These are phyloP conservation scores for Anacardium occidentale DNA, from an alignment of 345 rosid genomes.

Conservation along the genomic window DNA sequence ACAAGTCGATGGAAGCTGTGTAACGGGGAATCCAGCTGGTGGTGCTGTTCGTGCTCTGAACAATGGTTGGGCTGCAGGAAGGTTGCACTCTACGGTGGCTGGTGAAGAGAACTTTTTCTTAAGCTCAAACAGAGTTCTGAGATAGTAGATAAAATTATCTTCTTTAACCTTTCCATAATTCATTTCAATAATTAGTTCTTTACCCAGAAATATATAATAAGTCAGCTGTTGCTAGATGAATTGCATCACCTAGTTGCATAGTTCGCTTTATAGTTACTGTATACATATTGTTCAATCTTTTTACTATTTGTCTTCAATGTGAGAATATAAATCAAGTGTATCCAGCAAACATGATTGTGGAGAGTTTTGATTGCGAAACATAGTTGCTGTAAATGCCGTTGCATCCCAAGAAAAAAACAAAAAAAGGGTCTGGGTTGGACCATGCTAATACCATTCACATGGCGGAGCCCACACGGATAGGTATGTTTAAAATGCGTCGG, in stretches of 20 bases:
- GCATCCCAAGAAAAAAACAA: no score
- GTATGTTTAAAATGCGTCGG: no score
- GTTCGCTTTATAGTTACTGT: background rate
- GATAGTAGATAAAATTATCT: slow-evolving; percentile 28
- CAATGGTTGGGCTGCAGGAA: slow-evolving; percentile 94
- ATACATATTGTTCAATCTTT: background rate
- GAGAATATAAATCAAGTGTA: background rate
- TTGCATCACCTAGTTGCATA: background rate
- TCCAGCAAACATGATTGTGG: background rate
- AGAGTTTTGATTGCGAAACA: background rate
- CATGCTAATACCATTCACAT: background rate
- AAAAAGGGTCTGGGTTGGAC: no score
- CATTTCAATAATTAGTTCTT: background rate
- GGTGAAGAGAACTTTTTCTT: slow-evolving; percentile 72
- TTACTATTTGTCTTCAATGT: background rate
- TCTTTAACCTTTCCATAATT: background rate
- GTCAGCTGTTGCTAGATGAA: background rate
- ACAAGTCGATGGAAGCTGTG: slow-evolving; percentile 66
- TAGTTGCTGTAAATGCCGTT: background rate
- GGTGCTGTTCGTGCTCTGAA: slow-evolving; percentile 50
- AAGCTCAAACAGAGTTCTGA: slow-evolving; percentile 78
- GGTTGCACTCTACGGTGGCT: slow-evolving; percentile 75
- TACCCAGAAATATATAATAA: background rate
- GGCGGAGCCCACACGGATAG: background rate
- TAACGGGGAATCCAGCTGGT: slow-evolving; percentile 60